Evolutionary conservation across 1,139 yeast genomes (phyloP).

Genomic region (Scheffersomyces segobiensis): DNA sequence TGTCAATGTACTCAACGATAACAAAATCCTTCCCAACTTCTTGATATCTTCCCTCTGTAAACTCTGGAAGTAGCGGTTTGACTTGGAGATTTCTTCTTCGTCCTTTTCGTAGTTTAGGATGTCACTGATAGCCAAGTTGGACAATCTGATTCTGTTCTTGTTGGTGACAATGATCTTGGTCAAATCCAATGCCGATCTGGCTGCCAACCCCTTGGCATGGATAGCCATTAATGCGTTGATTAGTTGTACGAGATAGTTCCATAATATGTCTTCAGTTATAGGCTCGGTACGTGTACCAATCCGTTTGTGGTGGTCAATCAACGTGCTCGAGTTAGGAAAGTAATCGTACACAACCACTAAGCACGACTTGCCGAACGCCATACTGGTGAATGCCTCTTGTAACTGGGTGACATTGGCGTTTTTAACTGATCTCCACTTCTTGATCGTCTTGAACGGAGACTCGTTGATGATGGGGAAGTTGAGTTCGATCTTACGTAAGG

Average conservation of each 20-base stretch:
- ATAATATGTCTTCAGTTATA: conserved; percentile 65
- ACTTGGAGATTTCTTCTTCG: conserved; percentile 21
- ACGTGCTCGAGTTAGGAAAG: conserved; percentile 62
- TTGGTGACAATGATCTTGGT: conserved; percentile 72
- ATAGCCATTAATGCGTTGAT: conserved; percentile 63
- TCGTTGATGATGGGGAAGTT: conserved; percentile 54
- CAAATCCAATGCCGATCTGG: conserved; percentile 60
- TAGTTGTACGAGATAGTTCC: conserved; percentile 77
- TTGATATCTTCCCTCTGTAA: conserved; percentile 56
- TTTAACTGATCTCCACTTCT: conserved; percentile 51
- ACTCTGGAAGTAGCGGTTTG: conserved; percentile 10
- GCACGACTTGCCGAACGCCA: conserved; percentile 70
- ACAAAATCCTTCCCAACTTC: conserved; percentile 57
- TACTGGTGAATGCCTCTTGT: conserved; percentile 82
- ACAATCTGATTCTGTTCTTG: conserved; percentile 68
- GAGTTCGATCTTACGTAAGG: conserved; percentile 67
- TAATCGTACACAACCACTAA: conserved; percentile 56
- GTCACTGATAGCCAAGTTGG: conserved; percentile 73
- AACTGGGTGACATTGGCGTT: conserved; percentile 67
- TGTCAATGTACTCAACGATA: conserved; percentile 53
- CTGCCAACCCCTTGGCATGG: conserved; percentile 63
- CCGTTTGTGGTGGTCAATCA: conserved; percentile 46
- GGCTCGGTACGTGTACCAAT: conserved; percentile 36
- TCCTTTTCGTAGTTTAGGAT: conserved; percentile 50
- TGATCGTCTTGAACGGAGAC: conserved; percentile 37